A percentile compares a stretch with the other conserved stretches of the same genome.
Conservation (phyloP, 2,329 filamentous ascomycete genomes). For the Hymenoscyphus scutula region DNA sequence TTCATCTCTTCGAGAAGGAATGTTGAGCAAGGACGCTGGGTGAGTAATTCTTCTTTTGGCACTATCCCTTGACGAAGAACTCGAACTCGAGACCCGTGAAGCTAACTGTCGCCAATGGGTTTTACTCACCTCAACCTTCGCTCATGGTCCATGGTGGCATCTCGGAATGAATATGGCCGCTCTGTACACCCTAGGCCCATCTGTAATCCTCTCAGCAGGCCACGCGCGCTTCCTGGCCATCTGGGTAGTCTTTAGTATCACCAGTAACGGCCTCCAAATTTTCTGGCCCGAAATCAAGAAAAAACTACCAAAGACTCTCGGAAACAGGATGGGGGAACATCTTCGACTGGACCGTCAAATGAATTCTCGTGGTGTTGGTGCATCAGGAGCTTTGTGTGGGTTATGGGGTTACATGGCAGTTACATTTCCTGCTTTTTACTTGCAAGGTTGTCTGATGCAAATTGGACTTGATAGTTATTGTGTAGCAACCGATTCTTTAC, state of each 20-base stretch:
- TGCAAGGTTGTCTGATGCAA: background rate
- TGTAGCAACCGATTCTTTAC: background rate
- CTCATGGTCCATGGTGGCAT: background rate
- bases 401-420: background rate
- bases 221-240: background rate
- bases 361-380: background rate
- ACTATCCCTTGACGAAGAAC: too few relatives aligned
- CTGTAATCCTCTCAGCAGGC: background rate
- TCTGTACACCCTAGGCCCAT: background rate
- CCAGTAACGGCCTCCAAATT: background rate
- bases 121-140: background rate
- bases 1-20: background rate
- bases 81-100: too few relatives aligned
- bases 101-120: background rate
- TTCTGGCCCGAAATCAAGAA: background rate
- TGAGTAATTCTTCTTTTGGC: background rate
- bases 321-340: background rate
- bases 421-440: background rate
- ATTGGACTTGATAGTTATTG: background rate
- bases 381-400: background rate
- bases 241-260: background rate
- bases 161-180: background rate
- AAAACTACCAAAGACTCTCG: background rate
- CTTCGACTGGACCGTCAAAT: background rate
- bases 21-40: background rate